Base-by-base conservation (phyloP, 495 filamentous ascomycete genomes). In the Rhypophila decipiens region DNA sequence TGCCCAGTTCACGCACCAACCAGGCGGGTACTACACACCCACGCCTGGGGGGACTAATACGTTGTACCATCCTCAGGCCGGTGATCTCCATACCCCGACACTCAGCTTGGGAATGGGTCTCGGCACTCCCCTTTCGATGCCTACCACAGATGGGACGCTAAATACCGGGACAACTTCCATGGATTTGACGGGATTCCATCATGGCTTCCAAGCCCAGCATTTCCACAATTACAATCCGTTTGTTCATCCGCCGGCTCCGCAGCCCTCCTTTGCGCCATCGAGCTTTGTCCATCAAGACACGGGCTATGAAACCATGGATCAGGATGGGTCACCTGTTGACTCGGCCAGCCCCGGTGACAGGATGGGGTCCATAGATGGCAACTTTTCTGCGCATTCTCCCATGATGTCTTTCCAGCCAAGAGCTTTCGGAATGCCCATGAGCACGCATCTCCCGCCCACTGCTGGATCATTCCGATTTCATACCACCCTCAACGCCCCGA, bases 71-170 rank as follows among this genome's bases (percentile, higher is more conserved):
- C 81, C 73, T 47, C 85, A 90, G 62, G 86, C 88, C 20, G 88
- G 91, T 24, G 93, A 96, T 61, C 75, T 96, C 22, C 91, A 95
- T 56, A 95, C 91, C 4, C 90, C 91, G 9, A 80, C 80, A 17
- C 73, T 88, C 57, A 60, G 68, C 13, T 27, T 74, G 19, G 60
- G 63, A 4, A 72, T 81, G 65, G 85, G 85, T 38, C 71, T 95
- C 47, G 85, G 82, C n/a, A 94, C 88, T 5, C 90, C 93, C 5
- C 68, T 96, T 17, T 93, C 89, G 12, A 71, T 95, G 50, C 77
- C 87, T 2, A 86, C 82, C 17, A 77, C 85, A 4, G 72, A 83
- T 39, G 75, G 71, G 29, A 64, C 70, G 45, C 63, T 81, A 39
- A 77, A 84, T 48, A 56, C 76, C 17, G 75, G 76, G 31, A 66